phyloP scores from a whole-genome alignment of 164 flowering plant genomes.

The Santalum album region DNA sequence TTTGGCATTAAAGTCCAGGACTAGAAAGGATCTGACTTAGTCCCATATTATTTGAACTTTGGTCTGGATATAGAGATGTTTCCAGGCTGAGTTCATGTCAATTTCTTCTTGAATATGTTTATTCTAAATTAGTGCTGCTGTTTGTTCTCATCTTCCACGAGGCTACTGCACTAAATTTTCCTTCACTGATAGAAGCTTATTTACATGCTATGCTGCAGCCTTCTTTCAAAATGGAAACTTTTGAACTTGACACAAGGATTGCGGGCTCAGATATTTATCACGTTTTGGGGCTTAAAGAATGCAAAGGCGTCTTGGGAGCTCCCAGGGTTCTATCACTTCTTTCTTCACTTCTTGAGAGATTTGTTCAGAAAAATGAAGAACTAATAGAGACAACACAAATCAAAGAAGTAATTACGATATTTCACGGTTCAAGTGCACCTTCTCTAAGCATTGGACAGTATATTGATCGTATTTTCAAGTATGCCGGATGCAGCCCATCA shows the following conservation, averaged over 20 bases:
- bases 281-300: conserved; percentile 43
- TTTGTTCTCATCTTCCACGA: neutral
- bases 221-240: conserved; percentile 30
- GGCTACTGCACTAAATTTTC: too few relatives aligned
- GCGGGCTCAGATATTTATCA: conserved; percentile 27
- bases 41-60: too few relatives aligned
- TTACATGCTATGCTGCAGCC: conserved; percentile 10
- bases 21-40: too few relatives aligned
- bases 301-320: conserved; percentile 27
- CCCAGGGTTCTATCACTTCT: conserved; percentile 52
- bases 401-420: conserved; percentile 48
- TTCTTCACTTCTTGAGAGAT: conserved; percentile 49
- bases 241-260: conserved; percentile 28
- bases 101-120: too few relatives aligned
- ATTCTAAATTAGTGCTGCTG: too few relatives aligned
- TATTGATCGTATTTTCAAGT: conserved; percentile 77
- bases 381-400: conserved; percentile 31
- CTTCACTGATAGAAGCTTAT: neutral
- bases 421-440: conserved; percentile 74
- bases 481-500: conserved; percentile 75
- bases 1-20: too few relatives aligned
- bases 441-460: conserved; percentile 53
- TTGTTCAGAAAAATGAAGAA: conserved; percentile 51
- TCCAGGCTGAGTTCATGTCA: too few relatives aligned
- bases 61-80: too few relatives aligned